phyloP scores from a whole-genome alignment of 1,284 basidiomycete genomes.

The Phlebopus sp. region DNA sequence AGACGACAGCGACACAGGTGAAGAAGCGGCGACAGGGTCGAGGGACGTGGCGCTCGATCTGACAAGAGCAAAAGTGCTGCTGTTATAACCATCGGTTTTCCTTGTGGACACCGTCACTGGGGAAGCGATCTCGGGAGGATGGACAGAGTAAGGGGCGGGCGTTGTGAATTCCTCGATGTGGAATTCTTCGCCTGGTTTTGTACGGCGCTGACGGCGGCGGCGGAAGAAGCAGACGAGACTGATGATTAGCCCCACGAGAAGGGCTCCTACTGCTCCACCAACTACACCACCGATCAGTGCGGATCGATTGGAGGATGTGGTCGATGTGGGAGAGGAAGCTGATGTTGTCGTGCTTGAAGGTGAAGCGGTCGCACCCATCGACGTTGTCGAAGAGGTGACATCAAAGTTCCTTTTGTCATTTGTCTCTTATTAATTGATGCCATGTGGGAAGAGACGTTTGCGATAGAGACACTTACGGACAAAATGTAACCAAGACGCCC shows the following conservation, averaged over 20 bases:
- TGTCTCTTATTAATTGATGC: background rate
- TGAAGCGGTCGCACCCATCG: background rate
- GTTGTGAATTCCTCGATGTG: background rate
- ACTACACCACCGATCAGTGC: constrained; percentile 1
- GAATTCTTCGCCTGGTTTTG: background rate
- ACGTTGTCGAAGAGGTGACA: background rate
- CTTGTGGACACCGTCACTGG: background rate
- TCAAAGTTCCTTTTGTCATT: background rate
- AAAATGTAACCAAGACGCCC: constrained; percentile 3
- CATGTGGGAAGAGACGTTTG: background rate
- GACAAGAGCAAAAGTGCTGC: background rate
- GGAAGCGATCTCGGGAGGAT: background rate
- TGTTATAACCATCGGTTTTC: background rate
- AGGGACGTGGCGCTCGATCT: background rate
- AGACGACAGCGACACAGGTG: background rate
- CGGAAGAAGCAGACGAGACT: background rate
- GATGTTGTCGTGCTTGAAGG: background rate
- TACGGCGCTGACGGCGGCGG: background rate
- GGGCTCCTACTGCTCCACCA: background rate
- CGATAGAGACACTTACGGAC: background rate
- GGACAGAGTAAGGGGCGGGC: background rate
- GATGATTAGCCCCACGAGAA: background rate
- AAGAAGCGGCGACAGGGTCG: background rate
- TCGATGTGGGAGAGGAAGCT: background rate
- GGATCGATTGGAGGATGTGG: background rate